Percentiles rank a stretch among this genome's conserved stretches.
phyloP scores from a whole-genome alignment of 306 rosid species.

The Cucumis cinereus region DNA sequence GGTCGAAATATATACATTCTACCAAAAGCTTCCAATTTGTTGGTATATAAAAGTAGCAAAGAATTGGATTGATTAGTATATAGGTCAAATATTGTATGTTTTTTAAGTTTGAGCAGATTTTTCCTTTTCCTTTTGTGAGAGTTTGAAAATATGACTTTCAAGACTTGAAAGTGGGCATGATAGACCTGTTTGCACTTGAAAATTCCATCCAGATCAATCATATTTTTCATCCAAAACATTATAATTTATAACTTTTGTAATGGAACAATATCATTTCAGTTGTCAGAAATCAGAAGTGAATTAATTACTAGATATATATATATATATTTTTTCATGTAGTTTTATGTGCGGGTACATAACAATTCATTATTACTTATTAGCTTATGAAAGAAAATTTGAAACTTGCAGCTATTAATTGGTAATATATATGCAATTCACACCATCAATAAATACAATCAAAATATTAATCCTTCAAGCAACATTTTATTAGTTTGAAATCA shows the following conservation, averaged over 20 bases:
- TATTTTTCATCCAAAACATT: background rate
- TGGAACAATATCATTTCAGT: background rate
- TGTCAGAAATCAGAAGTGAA: background rate
- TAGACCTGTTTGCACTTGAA: too few relatives aligned
- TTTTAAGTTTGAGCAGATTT: background rate
- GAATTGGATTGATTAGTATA: too few relatives aligned
- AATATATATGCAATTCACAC: background rate
- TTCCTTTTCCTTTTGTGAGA: background rate
- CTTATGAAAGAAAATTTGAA: background rate
- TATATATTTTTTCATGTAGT: background rate
- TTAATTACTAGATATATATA: background rate
- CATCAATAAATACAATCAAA: background rate
- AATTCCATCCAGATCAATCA: too few relatives aligned
- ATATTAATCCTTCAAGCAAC: background rate
- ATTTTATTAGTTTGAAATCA: background rate
- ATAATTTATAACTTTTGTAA: background rate
- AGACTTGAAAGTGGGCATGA: background rate
- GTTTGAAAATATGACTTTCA: background rate
- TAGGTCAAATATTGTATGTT: too few relatives aligned
- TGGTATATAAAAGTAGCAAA: background rate
- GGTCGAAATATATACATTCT: background rate
- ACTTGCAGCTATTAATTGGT: background rate
- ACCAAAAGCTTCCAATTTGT: background rate
- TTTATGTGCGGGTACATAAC: background rate
- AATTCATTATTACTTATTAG: background rate